Evolutionary conservation across 768 basidiomycete genomes (phyloP), one percentile per base, ranked within the genome.

Genomic region (Scleroderma bovista): DNA sequence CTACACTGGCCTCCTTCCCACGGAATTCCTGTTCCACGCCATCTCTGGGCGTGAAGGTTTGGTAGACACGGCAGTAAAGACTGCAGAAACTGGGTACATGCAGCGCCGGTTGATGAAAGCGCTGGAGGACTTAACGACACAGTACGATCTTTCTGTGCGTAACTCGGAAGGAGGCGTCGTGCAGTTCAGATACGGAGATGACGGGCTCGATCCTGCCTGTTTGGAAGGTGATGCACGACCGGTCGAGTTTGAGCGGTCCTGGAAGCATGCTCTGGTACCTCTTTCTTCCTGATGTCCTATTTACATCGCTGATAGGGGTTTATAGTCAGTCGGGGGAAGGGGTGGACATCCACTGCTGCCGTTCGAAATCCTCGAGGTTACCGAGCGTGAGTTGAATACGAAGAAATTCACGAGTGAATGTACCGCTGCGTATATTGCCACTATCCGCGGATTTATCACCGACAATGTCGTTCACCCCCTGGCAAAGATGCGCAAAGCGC

Each of bases 11-110:
- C 72, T 99, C 31, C 74, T 79, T 0, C 88, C 96, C 0, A 94
- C 94, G 16, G 96, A 99, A 63, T 99, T 99, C 72, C 66, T 99
- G 47, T 98, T 98, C 75, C 96, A 99, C 69, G 96, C 96, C 48
- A 97, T 99, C 58, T 96, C 94, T 13, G 96, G 96, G 51, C 86
- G 96, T 60, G 96, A 98, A 72, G 96, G 96, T 69, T 71, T 99
- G 46, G 95, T 99, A 61, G 96, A 99, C 71, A 99, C 96, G 0
- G 96, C 96, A 22, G 96, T 99, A 69, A 99, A 99, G 72, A 99
- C 96, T 0, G 96, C 96, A 13, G 96, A 99, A 69, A 99, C 96
- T 1, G 96, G 96, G 37, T 99, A 99, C 72, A 99, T 99, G 95
- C 93, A 95, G 62, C 83, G 96, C 44, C 89, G 96, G 50, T 69